Conservation (phyloP, 2,329 filamentous ascomycete genomes). For the Aspergillus fumigatiaffinis region DNA sequence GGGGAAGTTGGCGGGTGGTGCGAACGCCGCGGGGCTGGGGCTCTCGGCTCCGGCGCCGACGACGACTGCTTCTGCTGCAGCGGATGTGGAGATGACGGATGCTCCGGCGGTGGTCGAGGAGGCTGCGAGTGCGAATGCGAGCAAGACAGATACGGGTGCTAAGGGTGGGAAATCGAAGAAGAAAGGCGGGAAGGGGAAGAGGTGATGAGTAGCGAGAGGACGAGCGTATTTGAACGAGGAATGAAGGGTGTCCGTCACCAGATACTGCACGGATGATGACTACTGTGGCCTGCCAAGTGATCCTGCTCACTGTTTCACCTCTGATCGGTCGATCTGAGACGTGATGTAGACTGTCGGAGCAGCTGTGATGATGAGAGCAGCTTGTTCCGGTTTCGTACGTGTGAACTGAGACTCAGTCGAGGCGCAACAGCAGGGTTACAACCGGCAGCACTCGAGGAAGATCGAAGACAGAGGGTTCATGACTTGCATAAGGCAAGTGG, state of each 20-base stretch:
- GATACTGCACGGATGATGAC: neutral
- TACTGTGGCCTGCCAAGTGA: neutral
- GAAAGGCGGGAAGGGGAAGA: slow-evolving; percentile 71
- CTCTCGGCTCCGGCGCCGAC: slow-evolving; percentile 27
- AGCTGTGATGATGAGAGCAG: neutral
- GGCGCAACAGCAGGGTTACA: neutral
- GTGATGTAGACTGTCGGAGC: neutral
- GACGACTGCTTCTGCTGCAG: slow-evolving; percentile 29
- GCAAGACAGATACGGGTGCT: slow-evolving; percentile 17
- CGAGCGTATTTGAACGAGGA: neutral
- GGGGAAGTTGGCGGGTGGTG: slow-evolving; percentile 66
- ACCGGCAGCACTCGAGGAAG: neutral
- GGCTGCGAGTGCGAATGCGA: slow-evolving; percentile 13
- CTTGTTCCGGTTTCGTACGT: neutral
- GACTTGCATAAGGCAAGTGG: neutral
- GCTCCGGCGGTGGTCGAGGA: slow-evolving; percentile 27
- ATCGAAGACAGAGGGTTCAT: neutral
- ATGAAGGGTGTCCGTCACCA: neutral
- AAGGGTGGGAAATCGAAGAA: slow-evolving; percentile 44
- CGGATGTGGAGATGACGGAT: slow-evolving; percentile 34
- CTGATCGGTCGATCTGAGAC: neutral
- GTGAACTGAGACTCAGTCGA: neutral
- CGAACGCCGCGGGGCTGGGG: slow-evolving; percentile 57
- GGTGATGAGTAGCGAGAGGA: slow-evolving; percentile 38
- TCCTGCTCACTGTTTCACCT: neutral